Evolutionary conservation across 2,329 filamentous ascomycete species (phyloP).

Genomic region (Claviceps maximensis): DNA sequence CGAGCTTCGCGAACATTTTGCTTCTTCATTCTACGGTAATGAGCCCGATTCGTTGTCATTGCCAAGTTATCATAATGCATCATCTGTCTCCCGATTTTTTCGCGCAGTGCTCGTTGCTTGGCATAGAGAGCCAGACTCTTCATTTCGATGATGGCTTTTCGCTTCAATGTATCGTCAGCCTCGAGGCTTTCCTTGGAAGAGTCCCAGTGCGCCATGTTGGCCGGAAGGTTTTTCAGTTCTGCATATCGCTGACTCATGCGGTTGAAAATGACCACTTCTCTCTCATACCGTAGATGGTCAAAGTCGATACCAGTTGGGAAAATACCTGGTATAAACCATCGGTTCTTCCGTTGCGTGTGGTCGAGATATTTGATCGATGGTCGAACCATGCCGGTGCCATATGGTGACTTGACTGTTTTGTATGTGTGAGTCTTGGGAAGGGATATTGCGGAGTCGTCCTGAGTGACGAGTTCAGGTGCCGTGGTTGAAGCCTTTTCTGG

Average conservation of each 20-base stretch:
- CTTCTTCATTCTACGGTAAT: conserved; percentile 93
- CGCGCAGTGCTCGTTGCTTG: conserved; percentile 75
- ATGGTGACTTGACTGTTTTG: conserved; percentile 65
- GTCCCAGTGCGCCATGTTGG: conserved; percentile 81
- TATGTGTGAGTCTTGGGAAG: conserved; percentile 39
- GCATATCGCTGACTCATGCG: conserved; percentile 73
- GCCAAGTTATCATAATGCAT: conserved; percentile 90
- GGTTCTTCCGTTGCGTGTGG: conserved; percentile 62
- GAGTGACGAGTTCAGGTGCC: conserved; percentile 20
- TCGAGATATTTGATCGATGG: conserved; percentile 63
- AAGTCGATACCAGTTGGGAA: conserved; percentile 83
- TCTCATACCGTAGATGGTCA: conserved; percentile 72
- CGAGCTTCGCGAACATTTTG: conserved; percentile 88
- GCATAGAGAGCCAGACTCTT: conserved; percentile 80
- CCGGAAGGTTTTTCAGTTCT: conserved; percentile 71
- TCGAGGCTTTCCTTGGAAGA: conserved; percentile 52
- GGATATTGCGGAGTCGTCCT: conserved; percentile 18
- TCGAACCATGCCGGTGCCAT: conserved; percentile 39
- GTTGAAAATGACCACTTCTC: conserved; percentile 81
- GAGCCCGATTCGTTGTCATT: conserved; percentile 87
- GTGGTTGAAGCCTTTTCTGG: conserved; percentile 22
- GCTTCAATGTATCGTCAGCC: conserved; percentile 70
- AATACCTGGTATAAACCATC: conserved; percentile 71
- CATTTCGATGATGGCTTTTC: conserved; percentile 87
- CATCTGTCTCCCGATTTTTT: conserved; percentile 82